Evolutionary conservation across 1,284 basidiomycete genomes (phyloP).

Genomic region (Irpex lacteus): DNA sequence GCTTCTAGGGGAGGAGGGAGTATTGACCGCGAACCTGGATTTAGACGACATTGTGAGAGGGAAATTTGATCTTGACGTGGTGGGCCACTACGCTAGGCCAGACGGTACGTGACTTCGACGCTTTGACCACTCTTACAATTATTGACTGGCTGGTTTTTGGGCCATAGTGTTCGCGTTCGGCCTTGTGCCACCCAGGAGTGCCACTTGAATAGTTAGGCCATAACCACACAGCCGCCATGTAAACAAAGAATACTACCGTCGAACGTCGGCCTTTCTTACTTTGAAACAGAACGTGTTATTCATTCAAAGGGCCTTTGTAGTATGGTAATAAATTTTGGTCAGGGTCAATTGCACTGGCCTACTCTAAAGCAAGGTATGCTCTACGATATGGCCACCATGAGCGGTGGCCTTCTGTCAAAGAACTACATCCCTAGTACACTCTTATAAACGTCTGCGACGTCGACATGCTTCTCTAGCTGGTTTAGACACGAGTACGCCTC

Average conservation of each 20-base stretch:
- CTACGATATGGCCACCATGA: background rate
- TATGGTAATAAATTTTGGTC: background rate
- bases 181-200: constrained; percentile 1
- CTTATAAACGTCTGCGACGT: background rate
- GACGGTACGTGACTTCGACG: constrained; percentile 43
- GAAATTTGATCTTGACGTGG: constrained; percentile 71
- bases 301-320: background rate
- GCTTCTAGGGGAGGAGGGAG: constrained; percentile 54
- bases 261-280: background rate
- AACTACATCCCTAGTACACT: background rate
- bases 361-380: background rate
- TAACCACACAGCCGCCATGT: background rate
- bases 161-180: constrained; percentile 21
- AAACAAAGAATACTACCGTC: background rate
- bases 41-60: constrained; percentile 59
- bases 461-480: background rate
- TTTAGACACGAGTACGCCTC: background rate
- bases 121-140: background rate
- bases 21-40: constrained; percentile 65
- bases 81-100: constrained; percentile 67
- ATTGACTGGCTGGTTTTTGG: background rate
- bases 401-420: background rate
- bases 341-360: background rate
- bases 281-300: background rate
- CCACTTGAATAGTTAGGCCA: background rate